Evolutionary conservation across 1,139 yeast genomes (phyloP).

Genomic region (Wickerhamomyces sp.): DNA sequence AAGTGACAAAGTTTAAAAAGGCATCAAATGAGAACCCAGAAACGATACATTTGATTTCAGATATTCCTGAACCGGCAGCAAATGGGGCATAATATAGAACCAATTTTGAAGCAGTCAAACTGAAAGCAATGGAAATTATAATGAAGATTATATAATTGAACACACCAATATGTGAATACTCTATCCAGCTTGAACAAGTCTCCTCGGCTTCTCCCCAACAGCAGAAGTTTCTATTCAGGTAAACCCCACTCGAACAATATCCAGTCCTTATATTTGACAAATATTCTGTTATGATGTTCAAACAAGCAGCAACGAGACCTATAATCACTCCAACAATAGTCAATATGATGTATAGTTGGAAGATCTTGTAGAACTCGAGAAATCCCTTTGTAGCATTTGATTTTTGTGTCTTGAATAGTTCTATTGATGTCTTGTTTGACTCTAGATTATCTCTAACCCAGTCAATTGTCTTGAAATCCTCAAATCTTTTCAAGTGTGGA

Average conservation of each 20-base stretch:
- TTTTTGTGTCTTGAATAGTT: slow-evolving; percentile 2
- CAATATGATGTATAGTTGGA: slow-evolving; percentile 67
- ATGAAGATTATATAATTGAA: slow-evolving; percentile 59
- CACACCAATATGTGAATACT: slow-evolving; percentile 43
- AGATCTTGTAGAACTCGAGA: slow-evolving; percentile 33
- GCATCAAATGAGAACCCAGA: slow-evolving; percentile 84
- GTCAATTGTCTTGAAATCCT: slow-evolving; percentile 67
- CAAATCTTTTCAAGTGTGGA: slow-evolving; percentile 38
- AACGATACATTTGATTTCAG: slow-evolving; percentile 93
- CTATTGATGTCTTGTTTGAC: slow-evolving; percentile 12
- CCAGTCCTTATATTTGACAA: slow-evolving; percentile 78
- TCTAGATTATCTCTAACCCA: slow-evolving; percentile 67
- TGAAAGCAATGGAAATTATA: slow-evolving; percentile 53
- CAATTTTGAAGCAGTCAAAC: slow-evolving; percentile 58
- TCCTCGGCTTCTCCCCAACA: slow-evolving; percentile 59
- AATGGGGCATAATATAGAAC: slow-evolving; percentile 75
- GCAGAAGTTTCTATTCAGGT: slow-evolving; percentile 73
- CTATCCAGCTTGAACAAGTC: slow-evolving; percentile 49
- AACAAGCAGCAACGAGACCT: slow-evolving; percentile 76
- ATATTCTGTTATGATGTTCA: slow-evolving; percentile 83
- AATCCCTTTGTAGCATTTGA: slow-evolving; percentile 20
- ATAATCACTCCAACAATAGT: slow-evolving; percentile 70
- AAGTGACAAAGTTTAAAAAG: slow-evolving; percentile 70
- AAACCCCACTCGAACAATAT: slow-evolving; percentile 64
- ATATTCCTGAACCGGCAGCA: slow-evolving; percentile 96